Base-by-base conservation (phyloP, 2,329 filamentous ascomycete genomes). In the Diaporthe eres region DNA sequence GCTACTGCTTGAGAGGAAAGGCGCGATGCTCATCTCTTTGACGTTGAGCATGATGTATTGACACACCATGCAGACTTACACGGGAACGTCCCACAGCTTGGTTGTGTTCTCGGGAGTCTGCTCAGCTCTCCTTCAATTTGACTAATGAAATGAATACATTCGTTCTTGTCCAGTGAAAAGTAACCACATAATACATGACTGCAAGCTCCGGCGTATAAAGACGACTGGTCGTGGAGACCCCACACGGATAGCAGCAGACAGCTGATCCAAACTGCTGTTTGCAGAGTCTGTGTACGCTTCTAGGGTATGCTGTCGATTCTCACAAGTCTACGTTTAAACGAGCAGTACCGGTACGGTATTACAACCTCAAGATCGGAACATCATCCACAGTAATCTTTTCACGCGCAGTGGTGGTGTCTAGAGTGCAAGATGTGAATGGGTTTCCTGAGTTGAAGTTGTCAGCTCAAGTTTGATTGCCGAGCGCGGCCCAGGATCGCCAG, bases 401-500 rank as follows among this genome's bases (percentile, higher is more conserved):
- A 39, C 10, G 31, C 25, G 1, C 2, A 5, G 37, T 61, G 37
- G 37, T 13, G 22, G 13, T 42, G n/a, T 61, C 10, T 61, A 10
- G 22, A 34, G 22, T n/a, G 44, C 15, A 44, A 2, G 47, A 51
- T 9, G 22, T 25, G 42, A n/a, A 39, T 17, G 13, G n/a, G 17
- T 8, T 1, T 13, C 7, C 19, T 19, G 8, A 15, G 17, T 4
- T 2, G 44, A n/a, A 37, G 22, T 28, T 51, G 28, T 31, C 31
- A 37, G 47, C 15, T 53, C 22, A 13, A 13, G 49, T 70, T 55
- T 70, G 31, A 70, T 70, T 70, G 65, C 47, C 51, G 2, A 12
- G 31, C 31, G 25, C 25, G 34, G 34, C 34, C 1, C 34, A 34
- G 34, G 34, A 1, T 34, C 34, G 10, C 65, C 15, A 8, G n/a